Evolutionary conservation across 306 rosid genomes (phyloP).

Genomic region (Cucurbita ficifolia): DNA sequence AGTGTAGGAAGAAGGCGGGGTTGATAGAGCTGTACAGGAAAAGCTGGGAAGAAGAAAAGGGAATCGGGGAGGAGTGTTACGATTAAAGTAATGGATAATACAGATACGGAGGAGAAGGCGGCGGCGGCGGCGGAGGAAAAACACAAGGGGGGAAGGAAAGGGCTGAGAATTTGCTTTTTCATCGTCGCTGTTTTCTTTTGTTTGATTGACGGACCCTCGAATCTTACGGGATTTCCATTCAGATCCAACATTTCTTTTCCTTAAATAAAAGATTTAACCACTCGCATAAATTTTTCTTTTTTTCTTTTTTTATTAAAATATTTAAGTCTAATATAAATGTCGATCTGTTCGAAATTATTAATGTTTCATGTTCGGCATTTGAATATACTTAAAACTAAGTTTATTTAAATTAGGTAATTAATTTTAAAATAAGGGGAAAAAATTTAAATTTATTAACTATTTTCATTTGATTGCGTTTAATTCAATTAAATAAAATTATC

Average conservation of each 20-base stretch:
- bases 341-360: too few species aligned
- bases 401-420: too few species aligned
- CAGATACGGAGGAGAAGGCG: not conserved
- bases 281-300: too few species aligned
- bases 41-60: not conserved
- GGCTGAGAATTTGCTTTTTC: not conserved
- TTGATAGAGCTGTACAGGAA: not conserved
- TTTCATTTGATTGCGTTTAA: too few species aligned
- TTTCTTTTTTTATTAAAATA: too few species aligned
- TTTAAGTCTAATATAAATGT: too few species aligned
- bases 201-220: slow-evolving; percentile 1
- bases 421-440: too few species aligned
- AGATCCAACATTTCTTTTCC: not conserved
- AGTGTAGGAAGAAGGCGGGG: not conserved
- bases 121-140: not conserved
- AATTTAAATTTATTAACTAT: too few species aligned
- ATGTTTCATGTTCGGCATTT: too few species aligned
- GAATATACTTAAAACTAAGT: too few species aligned
- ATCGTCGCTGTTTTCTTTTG: not conserved
- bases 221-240: not conserved
- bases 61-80: not conserved
- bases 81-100: not conserved
- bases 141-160: not conserved
- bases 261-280: too few species aligned
- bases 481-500: too few species aligned